Evolutionary conservation across 2,329 filamentous ascomycete species (phyloP).

Genomic region (Sclerotinia minor): DNA sequence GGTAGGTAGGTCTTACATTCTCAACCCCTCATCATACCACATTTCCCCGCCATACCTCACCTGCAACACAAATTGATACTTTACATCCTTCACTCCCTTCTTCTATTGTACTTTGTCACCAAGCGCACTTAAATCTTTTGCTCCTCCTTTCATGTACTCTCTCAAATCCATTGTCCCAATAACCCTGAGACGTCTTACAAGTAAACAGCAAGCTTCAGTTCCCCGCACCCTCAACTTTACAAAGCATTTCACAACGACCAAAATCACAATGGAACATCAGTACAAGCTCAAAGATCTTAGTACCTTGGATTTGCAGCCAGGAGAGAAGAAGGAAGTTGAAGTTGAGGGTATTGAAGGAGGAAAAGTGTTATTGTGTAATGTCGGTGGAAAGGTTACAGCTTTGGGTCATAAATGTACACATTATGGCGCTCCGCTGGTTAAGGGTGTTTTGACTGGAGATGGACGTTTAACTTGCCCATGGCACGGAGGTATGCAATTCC

Average conservation of each 20-base stretch:
- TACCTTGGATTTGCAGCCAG: conserved; percentile 71
- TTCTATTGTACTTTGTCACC: neutral
- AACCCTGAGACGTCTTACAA: conserved; percentile 17
- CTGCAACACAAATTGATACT: neutral
- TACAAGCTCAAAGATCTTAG: conserved; percentile 75
- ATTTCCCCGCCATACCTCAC: neutral
- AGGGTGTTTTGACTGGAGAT: conserved; percentile 78
- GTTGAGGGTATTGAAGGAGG: conserved; percentile 84
- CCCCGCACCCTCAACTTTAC: conserved; percentile 26
- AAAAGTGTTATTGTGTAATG: conserved; percentile 84
- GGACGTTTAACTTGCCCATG: conserved; percentile 91
- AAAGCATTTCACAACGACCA: conserved; percentile 28
- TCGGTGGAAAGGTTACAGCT: conserved; percentile 73
- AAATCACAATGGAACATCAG: conserved; percentile 48
- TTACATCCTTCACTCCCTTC: neutral
- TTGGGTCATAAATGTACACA: conserved; percentile 83
- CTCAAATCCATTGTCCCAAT: conserved; percentile 8
- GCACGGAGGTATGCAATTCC: conserved; percentile 72
- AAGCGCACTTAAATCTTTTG: neutral
- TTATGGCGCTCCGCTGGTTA: conserved; percentile 86
- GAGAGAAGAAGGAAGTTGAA: conserved; percentile 85
- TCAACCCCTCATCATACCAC: conserved; percentile 19
- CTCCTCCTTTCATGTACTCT: conserved; percentile 22
- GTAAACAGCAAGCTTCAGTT: conserved; percentile 22
- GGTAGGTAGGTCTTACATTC: neutral